Conservation (phyloP, 1,284 basidiomycete genomes). For the Crucibulum cyathiforme region DNA sequence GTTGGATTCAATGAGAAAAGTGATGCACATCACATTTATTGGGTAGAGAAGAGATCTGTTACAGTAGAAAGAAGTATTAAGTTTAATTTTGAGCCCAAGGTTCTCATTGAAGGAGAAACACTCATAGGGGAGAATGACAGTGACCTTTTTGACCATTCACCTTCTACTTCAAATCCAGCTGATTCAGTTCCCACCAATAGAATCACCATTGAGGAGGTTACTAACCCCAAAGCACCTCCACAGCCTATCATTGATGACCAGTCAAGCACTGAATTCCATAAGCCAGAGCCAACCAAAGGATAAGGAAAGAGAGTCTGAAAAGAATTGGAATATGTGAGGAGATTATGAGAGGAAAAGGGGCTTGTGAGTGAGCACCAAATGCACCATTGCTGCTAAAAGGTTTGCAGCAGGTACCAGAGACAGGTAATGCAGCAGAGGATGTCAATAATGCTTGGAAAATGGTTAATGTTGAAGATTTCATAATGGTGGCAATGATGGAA, state of each 20-base stretch:
- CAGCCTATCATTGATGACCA: background rate
- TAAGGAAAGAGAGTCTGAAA: background rate
- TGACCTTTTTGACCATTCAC: background rate
- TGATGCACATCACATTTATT: slow-evolving; percentile 15
- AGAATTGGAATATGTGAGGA: background rate
- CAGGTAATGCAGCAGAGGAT: background rate
- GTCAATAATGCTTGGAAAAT: too few species aligned
- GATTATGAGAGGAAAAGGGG: background rate
- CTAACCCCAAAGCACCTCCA: background rate
- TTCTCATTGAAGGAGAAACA: background rate
- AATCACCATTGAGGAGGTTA: background rate
- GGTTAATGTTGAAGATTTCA: background rate
- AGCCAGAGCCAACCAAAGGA: background rate
- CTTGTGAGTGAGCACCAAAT: background rate
- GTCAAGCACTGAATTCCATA: background rate
- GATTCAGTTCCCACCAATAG: too few species aligned
- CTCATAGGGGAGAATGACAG: background rate
- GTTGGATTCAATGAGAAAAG: slow-evolving; percentile 14
- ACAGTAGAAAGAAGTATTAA: background rate
- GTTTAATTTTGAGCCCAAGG: background rate
- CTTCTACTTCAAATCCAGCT: background rate
- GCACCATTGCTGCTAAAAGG: background rate
- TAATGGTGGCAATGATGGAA: background rate
- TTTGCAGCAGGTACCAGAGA: background rate
- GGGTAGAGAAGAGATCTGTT: slow-evolving; percentile 11